Evolutionary conservation across 208 protist genomes (phyloP), one percentile per base, ranked within the genome.

Genomic region (Trypanosoma boissoni): DNA sequence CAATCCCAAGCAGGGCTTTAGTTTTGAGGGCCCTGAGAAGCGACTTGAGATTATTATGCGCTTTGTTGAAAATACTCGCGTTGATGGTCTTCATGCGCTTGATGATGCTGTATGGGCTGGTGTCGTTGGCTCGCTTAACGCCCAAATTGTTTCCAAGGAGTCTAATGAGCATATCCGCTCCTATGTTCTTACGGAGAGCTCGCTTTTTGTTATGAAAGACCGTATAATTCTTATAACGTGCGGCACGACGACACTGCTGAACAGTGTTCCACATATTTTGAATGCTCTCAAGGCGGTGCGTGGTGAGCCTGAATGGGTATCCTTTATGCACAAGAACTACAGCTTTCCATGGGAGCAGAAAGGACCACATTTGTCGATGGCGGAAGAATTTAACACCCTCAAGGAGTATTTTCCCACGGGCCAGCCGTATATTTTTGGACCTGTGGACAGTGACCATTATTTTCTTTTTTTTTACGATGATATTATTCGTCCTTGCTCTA

Each of bases 271-370:
- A 0, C 55, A 65, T 14, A 83, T 97, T 48, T 64, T 95, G 7
- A 70, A 92, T 68, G 79, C 76, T 12, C 82, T 95, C 50, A 89
- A 79, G 67, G 69, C 68, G 18, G 80, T 94, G 20, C 77, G 83
- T 3, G 80, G 68, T 1, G 90, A 96, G 68, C 56, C 90, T 42
- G 88, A 94, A 63, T 96, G 86, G 81, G 78, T 86, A 26, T 93
- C 86, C 27, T 97, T 92, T 60, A 93, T 89, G 79, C 83, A 95
- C 72, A 97, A 97, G 65, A 97, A 97, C 69, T 97, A 92, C 72
- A 87, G 78, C 14, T 96, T 91, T 43, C 92, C 92, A 43, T 92
- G 88, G 79, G 76, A 89, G 62, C 92, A 97, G 72, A 88, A 87
- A 53, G 78, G 76, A 26, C 89, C 89, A 2, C 89, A 96, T 74